Base-by-base conservation (phyloP, 2,329 filamentous ascomycete species). In the Venturia nashicola region DNA sequence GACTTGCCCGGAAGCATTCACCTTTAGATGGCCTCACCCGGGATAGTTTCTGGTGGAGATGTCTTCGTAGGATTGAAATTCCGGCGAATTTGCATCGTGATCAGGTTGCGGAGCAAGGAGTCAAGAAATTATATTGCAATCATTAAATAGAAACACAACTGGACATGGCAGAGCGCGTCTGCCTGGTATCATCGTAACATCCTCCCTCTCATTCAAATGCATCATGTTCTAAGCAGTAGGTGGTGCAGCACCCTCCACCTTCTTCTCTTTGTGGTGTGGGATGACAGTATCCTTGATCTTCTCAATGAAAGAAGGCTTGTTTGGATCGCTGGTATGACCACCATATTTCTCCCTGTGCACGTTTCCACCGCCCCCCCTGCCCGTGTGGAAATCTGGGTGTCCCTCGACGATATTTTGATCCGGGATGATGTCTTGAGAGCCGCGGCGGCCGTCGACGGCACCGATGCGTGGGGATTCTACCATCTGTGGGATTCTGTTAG, bases 281-380 rank as follows among this genome's bases (percentile, higher is more conserved):
- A 43, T 16, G 32, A 77, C 70, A 20, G 69, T 70, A 20, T 76
- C 70, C 72, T 80, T 80, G 62, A 76, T 72, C 72, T 79, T 79
- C 20, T 78, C 77, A 64, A 73, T 67, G 40, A 78, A 44, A 36
- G 73, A 72, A 67, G 76, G 63, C 46, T 70, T 65, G 48, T 74
- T 71, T 42, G 72, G 70, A 48, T 69, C 69, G 39, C 72, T 69
- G 65, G 71, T 75, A 66, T 80, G 77, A n/a, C 77, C 77, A 42
- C 76, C 76, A 65, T 77, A 78, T 68, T 78, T 78, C 65, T 79
- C 78, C 68, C 75, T 76, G 68, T 80, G 74, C 20, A 78, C 72
- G 67, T 80, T 80, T 36, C 78, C 78, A 43, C 72, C 74, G 14
- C 78, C 78, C 39, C 78, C 78, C 20, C 78, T 74, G n/a, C 78